Base-by-base conservation (phyloP, 2,329 filamentous ascomycete species). In the Trichoderma endophyticum region DNA sequence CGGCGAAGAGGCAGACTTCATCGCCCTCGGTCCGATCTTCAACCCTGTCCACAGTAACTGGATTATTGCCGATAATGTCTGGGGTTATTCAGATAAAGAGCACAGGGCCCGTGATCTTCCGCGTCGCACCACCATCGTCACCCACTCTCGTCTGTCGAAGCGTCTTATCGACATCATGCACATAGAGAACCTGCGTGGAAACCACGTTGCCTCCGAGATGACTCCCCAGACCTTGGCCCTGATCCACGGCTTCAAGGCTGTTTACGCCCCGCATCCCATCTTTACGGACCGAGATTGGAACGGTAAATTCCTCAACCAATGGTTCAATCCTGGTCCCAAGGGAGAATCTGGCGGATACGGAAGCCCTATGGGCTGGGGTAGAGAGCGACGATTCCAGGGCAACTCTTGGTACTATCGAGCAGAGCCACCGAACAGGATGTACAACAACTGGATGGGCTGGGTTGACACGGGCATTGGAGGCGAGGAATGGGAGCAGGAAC, bases 161-260 rank as follows among this genome's bases (percentile, higher is more conserved):
- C 87, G 87, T 32, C 84, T 95, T 2, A 84, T 95, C 39, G 87
- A 93, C 75, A 86, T 90, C 73, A 95, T 95, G 92, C 92, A 95
- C 78, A 86, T 89, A 39, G 93, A 95, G 79, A 93, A 92, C 68
- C 84, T 91, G 74, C 86, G 88, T 15, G 91, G 92, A 74, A 91
- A 92, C 77, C 92, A 94, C 78, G 90, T 95, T 76, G 92, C 91
- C 72, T 92, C 92, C 0, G 93, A 95, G 79, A 94, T 95, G 92
- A 92, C 90, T 73, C 89, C 92, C 0, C 90, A 92, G 70, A 91
- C 91, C 0, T 88, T 91, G 30, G 89, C 92, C 0, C 85, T 95
- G 21, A 88, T 94, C 74, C 92, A 96, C 78, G 92, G 93, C 6
- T 84, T 95, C 63, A 95, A 95, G 82, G 90, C 91, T 5, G 91